Evolutionary conservation across 2,329 filamentous ascomycete genomes (phyloP).

Genomic region (Paecilomyces sp.): DNA sequence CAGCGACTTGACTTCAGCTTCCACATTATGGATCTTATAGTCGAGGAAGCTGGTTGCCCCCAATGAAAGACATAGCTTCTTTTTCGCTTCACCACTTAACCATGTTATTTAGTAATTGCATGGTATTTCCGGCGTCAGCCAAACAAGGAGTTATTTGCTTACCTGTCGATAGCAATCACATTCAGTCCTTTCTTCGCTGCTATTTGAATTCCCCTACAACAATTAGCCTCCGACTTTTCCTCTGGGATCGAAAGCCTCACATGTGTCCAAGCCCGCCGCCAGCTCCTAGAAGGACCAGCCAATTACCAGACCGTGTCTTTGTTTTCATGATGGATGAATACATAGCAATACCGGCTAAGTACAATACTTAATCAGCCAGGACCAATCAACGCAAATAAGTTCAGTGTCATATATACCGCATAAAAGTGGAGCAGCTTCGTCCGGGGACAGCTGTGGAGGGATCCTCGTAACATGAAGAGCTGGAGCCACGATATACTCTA

Average conservation of each 20-base stretch:
- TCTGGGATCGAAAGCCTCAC: conserved; percentile 11
- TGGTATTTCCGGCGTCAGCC: not conserved
- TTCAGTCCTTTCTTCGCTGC: conserved; percentile 26
- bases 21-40: conserved; percentile 29
- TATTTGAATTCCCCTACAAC: conserved; percentile 28
- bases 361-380: not conserved
- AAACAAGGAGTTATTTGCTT: not conserved
- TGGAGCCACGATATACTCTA: conserved; percentile 29
- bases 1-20: conserved; percentile 30
- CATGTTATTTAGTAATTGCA: not conserved
- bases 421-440: conserved; percentile 27
- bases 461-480: conserved; percentile 29
- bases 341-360: conserved; percentile 28
- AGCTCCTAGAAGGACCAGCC: conserved; percentile 28
- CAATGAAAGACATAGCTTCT: conserved; percentile 23
- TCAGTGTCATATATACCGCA: conserved; percentile 21
- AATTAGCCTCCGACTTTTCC: not conserved
- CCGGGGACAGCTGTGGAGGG: conserved; percentile 22
- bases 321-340: conserved; percentile 34
- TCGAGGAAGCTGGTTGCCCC: conserved; percentile 28
- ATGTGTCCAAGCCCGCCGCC: conserved; percentile 34
- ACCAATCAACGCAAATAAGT: not conserved
- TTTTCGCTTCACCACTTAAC: conserved; percentile 25
- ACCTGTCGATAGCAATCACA: conserved; percentile 33
- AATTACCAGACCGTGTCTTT: conserved; percentile 25